These are phyloP conservation scores for Sanghuangporus baumii DNA, from an alignment of 1,284 basidiomycete genomes.

Conservation along the genomic window DNA sequence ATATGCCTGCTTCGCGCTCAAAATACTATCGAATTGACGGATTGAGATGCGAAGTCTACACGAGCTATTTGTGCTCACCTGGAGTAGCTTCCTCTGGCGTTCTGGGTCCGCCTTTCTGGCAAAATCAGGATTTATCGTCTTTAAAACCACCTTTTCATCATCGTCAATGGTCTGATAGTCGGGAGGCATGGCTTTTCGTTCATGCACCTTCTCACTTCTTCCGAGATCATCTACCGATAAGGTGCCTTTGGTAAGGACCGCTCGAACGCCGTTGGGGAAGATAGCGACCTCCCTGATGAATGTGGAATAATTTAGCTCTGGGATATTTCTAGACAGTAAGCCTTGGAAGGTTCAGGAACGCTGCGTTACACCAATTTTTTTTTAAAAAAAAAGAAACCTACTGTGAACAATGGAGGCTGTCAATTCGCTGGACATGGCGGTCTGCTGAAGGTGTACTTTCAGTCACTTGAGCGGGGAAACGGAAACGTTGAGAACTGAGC, in stretches of 20 bases:
- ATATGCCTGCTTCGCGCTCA: not conserved
- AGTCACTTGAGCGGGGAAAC: no score
- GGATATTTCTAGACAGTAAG: not conserved
- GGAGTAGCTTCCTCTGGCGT: not conserved
- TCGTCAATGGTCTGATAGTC: not conserved
- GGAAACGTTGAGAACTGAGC: no score
- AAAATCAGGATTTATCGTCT: not conserved
- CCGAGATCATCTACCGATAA: not conserved
- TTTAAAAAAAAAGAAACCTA: no score
- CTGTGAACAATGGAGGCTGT: no score
- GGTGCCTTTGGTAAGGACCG: not conserved
- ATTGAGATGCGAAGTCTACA: not conserved
- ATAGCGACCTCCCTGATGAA: not conserved
- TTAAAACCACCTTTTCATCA: not conserved
- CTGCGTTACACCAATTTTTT: no score
- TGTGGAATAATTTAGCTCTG: not conserved
- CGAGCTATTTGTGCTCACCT: not conserved
- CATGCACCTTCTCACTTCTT: not conserved
- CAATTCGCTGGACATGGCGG: no score
- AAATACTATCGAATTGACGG: not conserved
- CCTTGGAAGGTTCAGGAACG: not conserved
- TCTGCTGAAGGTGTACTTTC: no score
- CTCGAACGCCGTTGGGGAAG: not conserved
- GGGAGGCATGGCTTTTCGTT: not conserved
- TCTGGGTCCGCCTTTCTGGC: not conserved